Percentiles rank a stretch among this genome's conserved stretches.
Conservation (phyloP, 192 early-diverging fungal species). For the Gryganskiella cystojenkinii region DNA sequence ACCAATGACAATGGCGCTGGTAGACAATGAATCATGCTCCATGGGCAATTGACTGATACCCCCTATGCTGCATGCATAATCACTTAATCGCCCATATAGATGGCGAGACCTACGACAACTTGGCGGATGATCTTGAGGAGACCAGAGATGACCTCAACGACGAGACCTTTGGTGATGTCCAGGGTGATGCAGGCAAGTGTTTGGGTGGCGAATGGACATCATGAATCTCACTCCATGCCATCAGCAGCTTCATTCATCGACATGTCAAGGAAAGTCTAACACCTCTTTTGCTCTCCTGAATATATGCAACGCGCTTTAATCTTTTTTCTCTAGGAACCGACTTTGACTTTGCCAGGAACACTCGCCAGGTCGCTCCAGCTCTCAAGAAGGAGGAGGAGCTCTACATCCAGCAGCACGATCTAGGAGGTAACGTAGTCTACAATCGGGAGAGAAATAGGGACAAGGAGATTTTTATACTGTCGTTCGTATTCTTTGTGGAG, state of each 20-base stretch:
- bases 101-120: constrained; percentile 67
- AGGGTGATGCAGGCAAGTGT: constrained; percentile 59
- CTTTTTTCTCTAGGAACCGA: constrained; percentile 59
- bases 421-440: constrained; percentile 14
- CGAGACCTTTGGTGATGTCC: constrained; percentile 75
- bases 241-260: no score
- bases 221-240: no score
- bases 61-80: no score
- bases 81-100: no score
- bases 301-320: not conserved
- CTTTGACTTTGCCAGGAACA: constrained; percentile 80
- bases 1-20: no score
- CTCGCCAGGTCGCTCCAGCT: constrained; percentile 58
- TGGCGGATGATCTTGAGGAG: constrained; percentile 72
- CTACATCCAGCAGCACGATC: constrained; percentile 54
- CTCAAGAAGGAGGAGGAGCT: constrained; percentile 64
- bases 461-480: not conserved
- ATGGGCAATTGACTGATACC: no score
- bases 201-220: no score
- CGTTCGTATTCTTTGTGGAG: not conserved
- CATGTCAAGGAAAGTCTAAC: constrained; percentile 6
- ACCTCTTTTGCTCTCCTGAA: not conserved
- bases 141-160: constrained; percentile 76
- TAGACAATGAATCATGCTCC: no score
- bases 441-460: not conserved